A percentile compares a stretch with the other conserved stretches of the same genome.
Evolutionary conservation across 2,329 filamentous ascomycete genomes (phyloP).

Genomic region (Fusarium oligoseptatum): DNA sequence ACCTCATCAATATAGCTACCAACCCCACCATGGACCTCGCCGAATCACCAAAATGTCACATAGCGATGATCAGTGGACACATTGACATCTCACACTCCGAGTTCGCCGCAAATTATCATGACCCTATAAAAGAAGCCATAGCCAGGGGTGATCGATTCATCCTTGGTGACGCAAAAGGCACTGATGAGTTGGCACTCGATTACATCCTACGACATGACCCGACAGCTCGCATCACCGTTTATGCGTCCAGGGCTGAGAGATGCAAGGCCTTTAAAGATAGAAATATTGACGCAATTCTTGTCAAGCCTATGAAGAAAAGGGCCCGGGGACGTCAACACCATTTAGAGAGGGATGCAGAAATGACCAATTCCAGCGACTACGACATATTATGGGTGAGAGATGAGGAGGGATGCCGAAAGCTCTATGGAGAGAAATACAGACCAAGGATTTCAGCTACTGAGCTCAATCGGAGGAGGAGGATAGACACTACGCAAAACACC

Average conservation of each 20-base stretch:
- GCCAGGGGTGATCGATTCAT: background rate
- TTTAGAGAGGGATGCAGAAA: background rate
- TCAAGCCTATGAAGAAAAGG: background rate
- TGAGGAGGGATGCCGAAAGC: background rate
- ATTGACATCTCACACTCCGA: background rate
- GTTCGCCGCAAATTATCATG: background rate
- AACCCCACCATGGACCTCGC: background rate
- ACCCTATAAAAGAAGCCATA: background rate
- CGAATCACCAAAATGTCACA: background rate
- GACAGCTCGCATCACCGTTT: background rate
- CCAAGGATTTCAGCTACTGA: background rate
- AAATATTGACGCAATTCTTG: background rate
- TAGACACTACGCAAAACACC: background rate
- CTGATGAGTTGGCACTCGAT: background rate
- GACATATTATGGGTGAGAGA: background rate
- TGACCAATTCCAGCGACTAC: background rate
- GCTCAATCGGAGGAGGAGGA: background rate
- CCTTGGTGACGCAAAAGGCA: background rate
- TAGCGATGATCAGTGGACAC: background rate
- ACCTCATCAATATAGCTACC: background rate
- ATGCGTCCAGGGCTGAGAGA: conserved; percentile 1
- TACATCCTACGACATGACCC: background rate
- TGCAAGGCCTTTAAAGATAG: background rate
- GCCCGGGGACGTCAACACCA: background rate
- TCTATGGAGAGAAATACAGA: background rate